phyloP scores from a whole-genome alignment of 495 filamentous ascomycete genomes.

The Corynascus novoguineensis region DNA sequence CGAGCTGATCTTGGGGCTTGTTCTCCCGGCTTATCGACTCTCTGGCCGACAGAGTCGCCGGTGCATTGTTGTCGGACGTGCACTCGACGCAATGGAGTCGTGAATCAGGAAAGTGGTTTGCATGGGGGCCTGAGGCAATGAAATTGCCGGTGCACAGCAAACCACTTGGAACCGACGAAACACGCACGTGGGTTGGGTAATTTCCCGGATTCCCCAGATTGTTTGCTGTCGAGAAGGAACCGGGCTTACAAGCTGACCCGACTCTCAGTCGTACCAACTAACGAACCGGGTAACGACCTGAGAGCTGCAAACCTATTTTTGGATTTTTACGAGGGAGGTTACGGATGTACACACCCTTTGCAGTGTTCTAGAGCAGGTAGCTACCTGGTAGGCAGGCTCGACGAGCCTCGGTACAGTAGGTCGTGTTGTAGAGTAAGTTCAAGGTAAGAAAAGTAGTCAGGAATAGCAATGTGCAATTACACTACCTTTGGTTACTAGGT shows the following conservation, averaged over 20 bases:
- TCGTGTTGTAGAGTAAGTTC: no score
- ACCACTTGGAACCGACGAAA: neutral
- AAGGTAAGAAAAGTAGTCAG: no score
- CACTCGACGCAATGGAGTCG: neutral
- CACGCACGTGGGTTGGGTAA: neutral
- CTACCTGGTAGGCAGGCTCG: no score
- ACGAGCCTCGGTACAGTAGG: no score
- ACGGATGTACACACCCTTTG: no score
- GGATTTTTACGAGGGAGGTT: neutral
- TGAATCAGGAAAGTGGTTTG: neutral
- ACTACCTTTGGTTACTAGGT: no score
- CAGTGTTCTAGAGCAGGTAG: no score
- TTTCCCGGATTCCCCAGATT: neutral
- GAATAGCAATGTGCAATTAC: no score
- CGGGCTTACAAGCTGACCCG: conserved; percentile 4
- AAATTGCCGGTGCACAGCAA: neutral
- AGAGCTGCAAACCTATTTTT: neutral
- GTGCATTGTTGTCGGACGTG: neutral
- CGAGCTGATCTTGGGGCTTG: neutral
- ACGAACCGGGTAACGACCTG: neutral
- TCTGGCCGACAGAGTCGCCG: neutral
- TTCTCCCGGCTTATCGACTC: neutral
- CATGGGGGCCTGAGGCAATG: neutral
- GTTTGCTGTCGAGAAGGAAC: neutral
- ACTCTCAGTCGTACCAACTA: neutral